Conservation (phyloP, 169 alveolate species). For the Cryptosporidium sp. region DNA sequence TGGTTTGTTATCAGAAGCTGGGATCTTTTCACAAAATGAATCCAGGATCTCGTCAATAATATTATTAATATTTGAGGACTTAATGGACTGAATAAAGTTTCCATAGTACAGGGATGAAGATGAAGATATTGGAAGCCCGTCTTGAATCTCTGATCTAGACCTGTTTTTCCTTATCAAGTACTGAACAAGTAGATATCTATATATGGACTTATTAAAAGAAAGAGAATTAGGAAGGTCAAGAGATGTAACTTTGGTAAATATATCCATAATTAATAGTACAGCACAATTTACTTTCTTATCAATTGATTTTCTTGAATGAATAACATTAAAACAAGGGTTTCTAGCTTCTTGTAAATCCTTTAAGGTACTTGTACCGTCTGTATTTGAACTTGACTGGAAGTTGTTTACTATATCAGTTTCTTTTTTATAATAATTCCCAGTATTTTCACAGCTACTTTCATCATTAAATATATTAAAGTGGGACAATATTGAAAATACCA, state of each 20-base stretch:
- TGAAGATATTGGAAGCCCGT: slow-evolving; percentile 27
- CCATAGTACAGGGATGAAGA: slow-evolving; percentile 52
- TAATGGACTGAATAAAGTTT: slow-evolving; percentile 34
- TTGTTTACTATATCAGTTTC: neutral
- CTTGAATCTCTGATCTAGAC: slow-evolving; percentile 67
- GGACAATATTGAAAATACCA: slow-evolving; percentile 13
- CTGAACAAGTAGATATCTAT: slow-evolving; percentile 40
- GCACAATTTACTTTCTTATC: neutral
- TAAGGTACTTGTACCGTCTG: neutral
- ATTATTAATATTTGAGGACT: slow-evolving; percentile 18
- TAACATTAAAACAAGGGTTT: neutral
- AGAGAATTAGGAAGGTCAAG: slow-evolving; percentile 56
- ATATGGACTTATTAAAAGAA: slow-evolving; percentile 10
- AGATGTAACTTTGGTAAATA: slow-evolving; percentile 10
- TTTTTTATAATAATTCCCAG: too few species aligned
- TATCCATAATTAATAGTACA: slow-evolving; percentile 36
- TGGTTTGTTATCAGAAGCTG: slow-evolving; percentile 55
- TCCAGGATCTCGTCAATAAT: slow-evolving; percentile 31
- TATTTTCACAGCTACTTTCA: neutral
- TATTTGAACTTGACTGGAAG: neutral
- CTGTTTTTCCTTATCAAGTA: slow-evolving; percentile 20
- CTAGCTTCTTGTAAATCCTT: neutral
- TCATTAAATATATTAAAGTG: slow-evolving; percentile 17
- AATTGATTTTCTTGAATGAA: neutral
- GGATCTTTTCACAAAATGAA: slow-evolving; percentile 38